Conservation (phyloP, 1,284 basidiomycete species). For the Bondarzewia mesenterica region DNA sequence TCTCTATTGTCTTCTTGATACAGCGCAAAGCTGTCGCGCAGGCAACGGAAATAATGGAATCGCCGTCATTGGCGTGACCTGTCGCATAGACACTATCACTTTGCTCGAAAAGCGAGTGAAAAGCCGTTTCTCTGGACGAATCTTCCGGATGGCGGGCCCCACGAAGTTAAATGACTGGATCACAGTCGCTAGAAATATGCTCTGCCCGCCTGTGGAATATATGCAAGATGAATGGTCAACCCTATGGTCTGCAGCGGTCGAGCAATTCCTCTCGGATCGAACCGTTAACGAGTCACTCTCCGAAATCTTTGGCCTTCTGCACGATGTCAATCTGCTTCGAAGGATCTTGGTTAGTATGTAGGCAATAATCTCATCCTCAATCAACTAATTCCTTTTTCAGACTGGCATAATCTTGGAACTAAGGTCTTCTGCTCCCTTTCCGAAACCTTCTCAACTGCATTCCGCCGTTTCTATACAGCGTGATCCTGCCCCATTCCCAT, state of each 20-base stretch:
- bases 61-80: slow-evolving; percentile 77
- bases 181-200: slow-evolving; percentile 31
- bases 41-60: slow-evolving; percentile 55
- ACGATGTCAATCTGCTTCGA: slow-evolving; percentile 58
- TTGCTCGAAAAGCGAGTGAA: slow-evolving; percentile 92
- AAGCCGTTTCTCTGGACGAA: slow-evolving; percentile 88
- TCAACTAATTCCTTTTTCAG: slow-evolving; percentile 25
- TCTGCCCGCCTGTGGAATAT: slow-evolving; percentile 26
- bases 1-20: slow-evolving; percentile 85
- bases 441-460: slow-evolving; percentile 32
- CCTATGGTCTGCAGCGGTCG: slow-evolving; percentile 54
- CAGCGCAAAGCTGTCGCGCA: slow-evolving; percentile 62
- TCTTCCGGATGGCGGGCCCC: slow-evolving; percentile 68
- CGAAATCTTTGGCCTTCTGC: slow-evolving; percentile 59
- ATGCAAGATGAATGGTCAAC: slow-evolving; percentile 37
- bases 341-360: slow-evolving; percentile 54
- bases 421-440: slow-evolving; percentile 43
- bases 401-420: slow-evolving; percentile 40
- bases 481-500: slow-evolving; percentile 37
- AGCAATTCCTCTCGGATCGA: slow-evolving; percentile 44
- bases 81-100: slow-evolving; percentile 81
- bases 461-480: slow-evolving; percentile 43
- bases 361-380: slow-evolving; percentile 3
- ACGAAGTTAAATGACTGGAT: slow-evolving; percentile 45
- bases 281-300: slow-evolving; percentile 35